Evolutionary conservation across 805 yeast genomes (phyloP).

Genomic region (Yarrowia hollandica): DNA sequence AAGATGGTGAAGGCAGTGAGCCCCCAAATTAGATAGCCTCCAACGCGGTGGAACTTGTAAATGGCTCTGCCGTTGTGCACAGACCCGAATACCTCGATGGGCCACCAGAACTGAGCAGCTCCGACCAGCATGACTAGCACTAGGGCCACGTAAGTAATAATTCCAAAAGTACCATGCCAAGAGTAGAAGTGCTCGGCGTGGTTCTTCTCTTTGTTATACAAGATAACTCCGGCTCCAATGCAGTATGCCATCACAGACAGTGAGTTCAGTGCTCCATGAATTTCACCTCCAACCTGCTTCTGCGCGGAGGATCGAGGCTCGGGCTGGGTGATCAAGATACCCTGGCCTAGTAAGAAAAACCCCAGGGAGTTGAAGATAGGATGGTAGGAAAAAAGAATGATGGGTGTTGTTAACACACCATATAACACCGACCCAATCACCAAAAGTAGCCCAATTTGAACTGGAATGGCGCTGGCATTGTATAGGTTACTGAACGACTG

Average conservation of each 20-base stretch:
- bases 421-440: conserved; percentile 22
- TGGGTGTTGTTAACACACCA: conserved; percentile 30
- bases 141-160: conserved; percentile 33
- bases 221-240: conserved; percentile 34
- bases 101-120: conserved; percentile 37
- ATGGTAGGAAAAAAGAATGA: conserved; percentile 38
- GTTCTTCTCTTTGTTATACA: conserved; percentile 37
- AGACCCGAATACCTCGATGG: conserved; percentile 36
- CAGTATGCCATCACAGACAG: conserved; percentile 32
- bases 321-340: conserved; percentile 38
- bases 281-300: conserved; percentile 35
- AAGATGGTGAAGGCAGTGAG: conserved; percentile 32
- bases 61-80: conserved; percentile 35
- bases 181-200: conserved; percentile 36
- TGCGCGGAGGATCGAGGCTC: conserved; percentile 34
- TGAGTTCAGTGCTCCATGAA: conserved; percentile 38
- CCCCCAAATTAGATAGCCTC: conserved; percentile 34
- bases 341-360: conserved; percentile 35
- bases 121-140: conserved; percentile 34
- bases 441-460: conserved; percentile 36
- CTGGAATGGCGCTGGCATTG: conserved; percentile 44
- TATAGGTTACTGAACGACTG: conserved; percentile 27
- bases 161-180: conserved; percentile 38
- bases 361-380: conserved; percentile 37
- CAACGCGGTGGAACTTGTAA: conserved; percentile 39